Evolutionary conservation across 495 filamentous ascomycete genomes (phyloP).

Genomic region (Pyrenula massariospora): DNA sequence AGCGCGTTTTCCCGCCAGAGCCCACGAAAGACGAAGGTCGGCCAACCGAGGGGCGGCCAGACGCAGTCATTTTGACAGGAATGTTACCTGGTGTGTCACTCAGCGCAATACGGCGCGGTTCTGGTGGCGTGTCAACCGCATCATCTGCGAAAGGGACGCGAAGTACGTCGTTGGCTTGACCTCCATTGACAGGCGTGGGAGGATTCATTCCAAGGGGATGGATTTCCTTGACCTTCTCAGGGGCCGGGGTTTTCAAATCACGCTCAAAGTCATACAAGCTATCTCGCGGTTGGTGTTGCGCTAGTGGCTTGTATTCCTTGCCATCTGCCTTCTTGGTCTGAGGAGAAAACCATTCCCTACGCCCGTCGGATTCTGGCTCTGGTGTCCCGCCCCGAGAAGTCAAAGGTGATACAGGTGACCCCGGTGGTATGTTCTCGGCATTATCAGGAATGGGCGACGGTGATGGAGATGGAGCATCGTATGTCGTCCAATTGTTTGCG

Average conservation of each 20-base stretch:
- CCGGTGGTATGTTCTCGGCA: not conserved
- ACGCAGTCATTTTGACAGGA: slow-evolving; percentile 11
- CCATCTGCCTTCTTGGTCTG: slow-evolving; percentile 25
- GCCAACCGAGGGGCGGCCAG: slow-evolving; percentile 6
- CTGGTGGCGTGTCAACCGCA: slow-evolving; percentile 8
- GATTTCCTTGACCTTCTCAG: slow-evolving; percentile 27
- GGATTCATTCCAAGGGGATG: slow-evolving; percentile 42
- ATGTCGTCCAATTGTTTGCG: not conserved
- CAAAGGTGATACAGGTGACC: not conserved
- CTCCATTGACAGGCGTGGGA: slow-evolving; percentile 32
- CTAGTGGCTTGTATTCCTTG: slow-evolving; percentile 15
- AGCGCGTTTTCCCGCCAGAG: slow-evolving; percentile 17
- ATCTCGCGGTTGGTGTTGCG: slow-evolving; percentile 15
- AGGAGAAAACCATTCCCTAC: slow-evolving; percentile 1
- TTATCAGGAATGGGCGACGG: not conserved
- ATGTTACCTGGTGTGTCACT: slow-evolving; percentile 17
- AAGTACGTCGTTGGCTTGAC: slow-evolving; percentile 7
- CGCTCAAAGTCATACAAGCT: slow-evolving; percentile 37
- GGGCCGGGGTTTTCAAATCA: slow-evolving; percentile 16
- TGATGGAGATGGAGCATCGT: not conserved
- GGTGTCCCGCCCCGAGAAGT: not conserved
- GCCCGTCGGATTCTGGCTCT: not conserved
- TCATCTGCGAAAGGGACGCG: slow-evolving; percentile 1
- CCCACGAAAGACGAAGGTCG: slow-evolving; percentile 10
- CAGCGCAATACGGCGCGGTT: slow-evolving; percentile 17